Evolutionary conservation across 2,329 filamentous ascomycete genomes (phyloP), one percentile per base, ranked within the genome.

Genomic region (Onygenales sp.): DNA sequence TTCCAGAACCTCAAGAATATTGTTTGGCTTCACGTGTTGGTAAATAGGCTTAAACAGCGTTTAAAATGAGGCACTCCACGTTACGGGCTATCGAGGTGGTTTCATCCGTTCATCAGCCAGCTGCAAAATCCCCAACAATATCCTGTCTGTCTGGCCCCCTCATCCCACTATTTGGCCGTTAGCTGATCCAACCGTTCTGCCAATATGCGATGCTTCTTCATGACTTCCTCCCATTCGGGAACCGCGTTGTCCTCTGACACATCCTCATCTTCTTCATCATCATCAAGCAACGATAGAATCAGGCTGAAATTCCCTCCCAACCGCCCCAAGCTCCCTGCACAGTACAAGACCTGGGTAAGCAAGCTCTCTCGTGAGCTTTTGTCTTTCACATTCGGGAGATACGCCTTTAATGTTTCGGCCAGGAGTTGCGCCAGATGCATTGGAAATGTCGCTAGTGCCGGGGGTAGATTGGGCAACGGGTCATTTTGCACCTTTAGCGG

Each of bases 251-350:
- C 58, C 6, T 74, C 68, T 5, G 58, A 56, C 13, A 66, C 64
- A 7, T 80, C 76, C 1, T 76, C 67, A 0, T 65, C 65, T 4
- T 62, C 63, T 2, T 56, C 62, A 2, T 57, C 54, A 21, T 60
- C 63, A 36, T 74, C 75, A 8, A 85, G 62, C 39, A 82, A 63
- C 0, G 90, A 88, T 54, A 97, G 77, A 59, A 96, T 81, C 74
- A 95, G 81, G 53, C 91, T 86, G 70, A 98, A 98, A 67, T 98
- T 93, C 1, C 88, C 91, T 2, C 93, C 93, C 0, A 97, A 74
- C 46, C 93, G 80, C 0, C 92, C 92, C 48, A 98, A 74, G 70
- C 91, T 96, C 45, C 89, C 88, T 0, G 92, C 91, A 62, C 90
- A 95, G 70, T 96, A 97, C 7, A 97, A 74, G 0, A 96, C 87